Evolutionary conservation across 768 basidiomycete genomes (phyloP), one percentile per base, ranked within the genome.

Genomic region (Kwoniella europaea): DNA sequence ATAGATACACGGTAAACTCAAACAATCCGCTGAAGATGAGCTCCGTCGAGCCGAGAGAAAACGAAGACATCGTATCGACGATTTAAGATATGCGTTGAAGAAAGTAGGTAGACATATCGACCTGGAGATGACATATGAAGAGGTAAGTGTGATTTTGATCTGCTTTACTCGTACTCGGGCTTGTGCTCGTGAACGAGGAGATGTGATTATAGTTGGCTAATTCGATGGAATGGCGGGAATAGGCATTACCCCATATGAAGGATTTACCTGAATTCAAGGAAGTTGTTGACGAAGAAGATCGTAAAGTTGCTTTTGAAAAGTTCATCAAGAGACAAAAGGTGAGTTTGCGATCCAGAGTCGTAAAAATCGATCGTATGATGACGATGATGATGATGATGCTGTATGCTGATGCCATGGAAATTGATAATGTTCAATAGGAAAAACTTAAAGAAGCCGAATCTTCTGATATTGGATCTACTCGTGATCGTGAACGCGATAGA

Each of bases 61-160:
- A 77, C 89, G 91, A 68, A 88, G 95, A 29, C 92, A 96, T 82
- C 84, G 93, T 72, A 93, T 97, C 78, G 97, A 99, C 83, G 97
- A 98, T 79, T 86, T 99, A 46, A 90, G 97, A 6, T 97, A 98
- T 84, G 97, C 95, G 0, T 86, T 98, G 74, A 94, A 92, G 85
- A 96, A 96, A 82, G 86, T 96, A 7, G 82, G 91, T 0, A 92
- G 94, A 60, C 88, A 92, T 1, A 83, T 98, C 50, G 93, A 96
- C 73, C 82, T 94, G 60, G 88, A 84, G 35, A 80, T 90, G 67
- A 81, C 90, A 1, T 98, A 91, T 78, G 95, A 98, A 75, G 89
- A 91, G 76, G 94, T 92, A 74, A 65, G 89, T 83, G 15, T 58
- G 27, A 63, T 22, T 35, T 46, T 22, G 55, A 56, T 27, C 42